These are phyloP conservation scores for Metroxylon sagu DNA, from an alignment of 176 grass and related monocot genomes.

Conservation along the genomic window DNA sequence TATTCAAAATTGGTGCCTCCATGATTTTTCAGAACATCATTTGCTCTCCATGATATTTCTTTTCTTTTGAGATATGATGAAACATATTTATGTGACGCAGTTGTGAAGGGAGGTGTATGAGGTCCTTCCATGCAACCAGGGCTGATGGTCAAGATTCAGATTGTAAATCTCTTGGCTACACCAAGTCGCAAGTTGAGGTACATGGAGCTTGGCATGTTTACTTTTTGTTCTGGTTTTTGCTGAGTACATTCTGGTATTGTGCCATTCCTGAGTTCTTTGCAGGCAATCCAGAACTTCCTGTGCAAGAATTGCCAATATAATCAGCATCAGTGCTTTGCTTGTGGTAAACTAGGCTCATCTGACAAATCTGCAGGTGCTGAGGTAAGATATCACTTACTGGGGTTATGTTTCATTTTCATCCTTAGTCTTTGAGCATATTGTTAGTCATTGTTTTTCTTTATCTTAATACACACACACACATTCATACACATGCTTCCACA, in stretches of 20 bases:
- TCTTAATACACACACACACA: too few species aligned
- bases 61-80: background rate
- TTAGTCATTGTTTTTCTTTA: too few species aligned
- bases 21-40: background rate
- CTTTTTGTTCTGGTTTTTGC: slow-evolving; percentile 18
- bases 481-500: too few species aligned
- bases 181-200: slow-evolving; percentile 56
- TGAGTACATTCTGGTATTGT: slow-evolving; percentile 9
- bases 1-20: too few species aligned
- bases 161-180: slow-evolving; percentile 62
- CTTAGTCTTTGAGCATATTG: background rate
- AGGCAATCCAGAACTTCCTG: slow-evolving; percentile 71
- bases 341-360: slow-evolving; percentile 66
- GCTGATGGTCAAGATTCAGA: slow-evolving; percentile 52
- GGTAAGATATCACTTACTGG: slow-evolving; percentile 29
- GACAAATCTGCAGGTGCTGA: slow-evolving; percentile 49
- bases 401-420: background rate
- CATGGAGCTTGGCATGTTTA: slow-evolving; percentile 7
- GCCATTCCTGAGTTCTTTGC: slow-evolving; percentile 18
- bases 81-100: slow-evolving; percentile 23
- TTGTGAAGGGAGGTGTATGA: slow-evolving; percentile 88
- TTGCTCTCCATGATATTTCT: background rate
- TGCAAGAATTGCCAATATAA: slow-evolving; percentile 80
- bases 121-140: slow-evolving; percentile 85
- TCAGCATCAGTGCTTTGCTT: slow-evolving; percentile 88